Conservation (phyloP, 2,329 filamentous ascomycete species). For the Fusarium humuli region DNA sequence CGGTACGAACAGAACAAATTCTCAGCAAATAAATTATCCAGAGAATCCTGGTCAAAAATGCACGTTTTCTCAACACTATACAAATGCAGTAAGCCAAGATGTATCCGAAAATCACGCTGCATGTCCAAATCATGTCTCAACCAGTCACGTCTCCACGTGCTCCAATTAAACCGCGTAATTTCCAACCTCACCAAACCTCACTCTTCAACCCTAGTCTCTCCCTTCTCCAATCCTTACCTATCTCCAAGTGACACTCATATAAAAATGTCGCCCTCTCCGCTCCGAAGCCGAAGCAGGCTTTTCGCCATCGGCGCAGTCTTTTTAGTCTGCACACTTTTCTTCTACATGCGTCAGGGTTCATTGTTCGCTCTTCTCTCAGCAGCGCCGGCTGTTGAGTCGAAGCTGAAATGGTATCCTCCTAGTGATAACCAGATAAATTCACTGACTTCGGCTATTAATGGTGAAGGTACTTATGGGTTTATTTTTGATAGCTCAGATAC, state of each 20-base stretch:
- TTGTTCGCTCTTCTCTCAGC: slow-evolving; percentile 32
- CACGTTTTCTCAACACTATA: neutral
- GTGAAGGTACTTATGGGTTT: slow-evolving; percentile 76
- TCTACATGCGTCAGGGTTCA: slow-evolving; percentile 18
- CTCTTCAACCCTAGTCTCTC: neutral
- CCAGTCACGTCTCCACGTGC: slow-evolving; percentile 37
- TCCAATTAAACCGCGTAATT: slow-evolving; percentile 32
- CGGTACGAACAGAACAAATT: no score
- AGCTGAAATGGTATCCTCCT: slow-evolving; percentile 70
- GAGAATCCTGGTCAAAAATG: neutral
- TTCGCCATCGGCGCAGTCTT: slow-evolving; percentile 16
- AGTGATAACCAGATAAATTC: slow-evolving; percentile 69
- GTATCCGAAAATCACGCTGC: neutral
- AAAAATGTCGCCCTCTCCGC: slow-evolving; percentile 25
- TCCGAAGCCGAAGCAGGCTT: slow-evolving; percentile 14
- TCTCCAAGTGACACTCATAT: neutral
- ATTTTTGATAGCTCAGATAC: slow-evolving; percentile 75
- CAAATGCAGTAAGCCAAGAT: neutral
- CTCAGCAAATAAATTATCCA: rapidly evolving
- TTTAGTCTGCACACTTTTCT: slow-evolving; percentile 1
- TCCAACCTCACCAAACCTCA: slow-evolving; percentile 1
- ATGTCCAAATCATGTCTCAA: neutral
- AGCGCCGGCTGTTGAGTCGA: slow-evolving; percentile 42
- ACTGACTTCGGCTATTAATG: slow-evolving; percentile 66
- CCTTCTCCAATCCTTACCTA: neutral